Evolutionary conservation across 2,329 filamentous ascomycete species (phyloP).

Genomic region (Lachnellula suecica): DNA sequence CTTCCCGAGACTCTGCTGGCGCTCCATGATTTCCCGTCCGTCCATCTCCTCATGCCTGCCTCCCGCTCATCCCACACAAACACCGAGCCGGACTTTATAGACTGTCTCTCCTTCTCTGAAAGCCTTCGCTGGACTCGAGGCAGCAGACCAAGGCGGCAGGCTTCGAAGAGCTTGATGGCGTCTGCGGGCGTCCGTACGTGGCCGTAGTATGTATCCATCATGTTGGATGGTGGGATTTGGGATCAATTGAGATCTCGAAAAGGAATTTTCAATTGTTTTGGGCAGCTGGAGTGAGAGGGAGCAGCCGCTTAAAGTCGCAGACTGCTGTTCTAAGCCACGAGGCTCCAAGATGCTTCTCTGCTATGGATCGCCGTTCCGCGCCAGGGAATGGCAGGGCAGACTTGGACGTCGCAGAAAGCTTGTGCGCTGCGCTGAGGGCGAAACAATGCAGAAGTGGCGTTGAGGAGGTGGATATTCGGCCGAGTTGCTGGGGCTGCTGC

Average conservation of each 20-base stretch:
- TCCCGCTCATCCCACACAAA: constrained; percentile 99
- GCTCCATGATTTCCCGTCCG: constrained; percentile 98
- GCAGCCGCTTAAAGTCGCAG: background rate
- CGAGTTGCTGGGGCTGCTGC: constrained; percentile 21
- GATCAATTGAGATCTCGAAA: constrained; percentile 8
- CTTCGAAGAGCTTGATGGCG: constrained; percentile 98
- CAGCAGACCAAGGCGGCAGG: constrained; percentile 83
- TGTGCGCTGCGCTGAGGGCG: constrained; percentile 11
- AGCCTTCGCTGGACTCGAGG: constrained; percentile 93
- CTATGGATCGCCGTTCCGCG: constrained; percentile 11
- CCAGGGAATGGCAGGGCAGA: constrained; percentile 8
- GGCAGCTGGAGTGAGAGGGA: background rate
- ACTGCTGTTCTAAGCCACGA: background rate
- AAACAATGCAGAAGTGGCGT: constrained; percentile 12
- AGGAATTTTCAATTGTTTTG: constrained; percentile 1
- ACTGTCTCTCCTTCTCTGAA: constrained; percentile 95
- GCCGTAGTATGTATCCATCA: constrained; percentile 96
- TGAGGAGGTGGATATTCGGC: constrained; percentile 2
- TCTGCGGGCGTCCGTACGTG: constrained; percentile 94
- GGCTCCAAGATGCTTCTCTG: background rate
- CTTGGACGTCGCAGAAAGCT: constrained; percentile 20
- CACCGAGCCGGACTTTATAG: constrained; percentile 93
- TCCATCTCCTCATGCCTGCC: constrained; percentile 98
- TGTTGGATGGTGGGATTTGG: constrained; percentile 20
- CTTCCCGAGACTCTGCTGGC: constrained; percentile 96